Base-by-base conservation (phyloP, 495 filamentous ascomycete genomes). In the Glutinoglossum americanum region DNA sequence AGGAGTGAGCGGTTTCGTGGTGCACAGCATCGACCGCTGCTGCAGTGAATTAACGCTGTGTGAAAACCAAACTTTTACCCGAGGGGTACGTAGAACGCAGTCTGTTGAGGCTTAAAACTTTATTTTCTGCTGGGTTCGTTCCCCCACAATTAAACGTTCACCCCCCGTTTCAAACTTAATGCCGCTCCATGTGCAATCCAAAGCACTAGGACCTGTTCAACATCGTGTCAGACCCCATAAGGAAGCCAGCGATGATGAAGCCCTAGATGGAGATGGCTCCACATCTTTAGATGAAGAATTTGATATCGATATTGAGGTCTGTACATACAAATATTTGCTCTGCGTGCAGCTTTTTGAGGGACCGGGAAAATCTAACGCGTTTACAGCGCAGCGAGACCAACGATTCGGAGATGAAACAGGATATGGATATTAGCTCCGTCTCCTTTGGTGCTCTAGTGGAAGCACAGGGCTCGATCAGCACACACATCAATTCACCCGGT, bases 371-470 rank as follows among this genome's bases (percentile, higher is more conserved):
- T 41, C 51, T 54, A 54, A 54, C 51, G 3, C 21, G 19, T n/a
- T 23, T 32, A 54, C 19, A 54, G 51, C 3, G 39, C 28, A 45
- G 32, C 19, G 27, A 58, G 1, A 21, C 51, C 1, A 17, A 37
- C 19, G n/a, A 23, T 13, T 7, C 4, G 17, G 19, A 48, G 0
- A 35, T 15, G n/a, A 23, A 27, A 1, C 41, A 45, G n/a, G 19
- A 13, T 5, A 68, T 35, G 3, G 59, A 60, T 41, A 48, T 73
- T 27, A 64, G 63, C 62, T 70, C 60, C 51, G 61, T 96, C 55
- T 90, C 89, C 32, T 98, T 98, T 66, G 88, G 88, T 55, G 83
- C 87, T 0, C 73, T 98, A 30, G 84, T 83, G 55, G 84, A 85
- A 74, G 92, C 92, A 1, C 84, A 93, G 71, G 79, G 80, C 13